Conservation (phyloP, 805 yeast species). For the Torulaspora franciscae region DNA sequence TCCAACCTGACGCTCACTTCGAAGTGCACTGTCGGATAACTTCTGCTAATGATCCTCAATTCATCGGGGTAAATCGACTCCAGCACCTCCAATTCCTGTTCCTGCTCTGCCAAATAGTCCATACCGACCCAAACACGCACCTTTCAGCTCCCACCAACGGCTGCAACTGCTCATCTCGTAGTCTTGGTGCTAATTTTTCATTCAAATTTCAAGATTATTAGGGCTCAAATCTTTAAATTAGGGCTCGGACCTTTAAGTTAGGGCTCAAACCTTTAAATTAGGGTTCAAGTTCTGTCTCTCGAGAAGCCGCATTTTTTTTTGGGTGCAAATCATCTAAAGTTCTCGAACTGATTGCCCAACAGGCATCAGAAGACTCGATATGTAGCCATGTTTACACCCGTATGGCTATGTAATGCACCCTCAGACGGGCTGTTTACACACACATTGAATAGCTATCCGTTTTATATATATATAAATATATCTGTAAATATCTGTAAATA, state of each 20-base stretch:
- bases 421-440: background rate
- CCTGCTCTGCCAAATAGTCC: conserved; percentile 81
- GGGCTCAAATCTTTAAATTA: background rate
- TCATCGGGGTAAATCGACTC: conserved; percentile 95
- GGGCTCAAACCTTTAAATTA: background rate
- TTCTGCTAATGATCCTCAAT: conserved; percentile 41
- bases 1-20: conserved; percentile 56
- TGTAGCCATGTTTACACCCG: background rate
- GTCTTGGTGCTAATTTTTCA: background rate
- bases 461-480: background rate
- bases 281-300: background rate
- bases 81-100: conserved; percentile 83
- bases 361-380: background rate
- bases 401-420: conserved; percentile 3
- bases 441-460: background rate
- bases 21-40: conserved; percentile 42
- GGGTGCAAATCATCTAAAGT: conserved; percentile 5
- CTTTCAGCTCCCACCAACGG: background rate
- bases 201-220: background rate
- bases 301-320: background rate
- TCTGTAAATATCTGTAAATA: no score
- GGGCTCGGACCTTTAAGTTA: background rate
- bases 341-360: background rate
- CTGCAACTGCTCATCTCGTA: background rate
- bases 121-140: conserved; percentile 33